Conservation (phyloP, 2,329 filamentous ascomycete species). For the Harringtonia aguacate region DNA sequence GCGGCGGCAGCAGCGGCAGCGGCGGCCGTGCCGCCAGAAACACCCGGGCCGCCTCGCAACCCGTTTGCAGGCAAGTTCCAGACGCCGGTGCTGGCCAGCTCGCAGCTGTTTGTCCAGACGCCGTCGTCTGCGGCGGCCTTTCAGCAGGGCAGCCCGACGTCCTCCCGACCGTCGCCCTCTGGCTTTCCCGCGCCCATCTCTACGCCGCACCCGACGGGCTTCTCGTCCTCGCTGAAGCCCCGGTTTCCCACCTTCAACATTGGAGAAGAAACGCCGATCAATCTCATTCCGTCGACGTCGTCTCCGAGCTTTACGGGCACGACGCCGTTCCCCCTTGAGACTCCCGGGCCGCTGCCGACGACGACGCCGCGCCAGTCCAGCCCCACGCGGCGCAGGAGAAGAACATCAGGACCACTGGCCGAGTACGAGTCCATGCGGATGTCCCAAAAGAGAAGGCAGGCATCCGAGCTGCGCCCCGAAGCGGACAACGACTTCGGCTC, state of each 20-base stretch:
- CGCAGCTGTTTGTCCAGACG: slow-evolving; percentile 45
- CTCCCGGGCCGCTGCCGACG: not conserved
- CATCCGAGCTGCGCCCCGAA: slow-evolving; percentile 7
- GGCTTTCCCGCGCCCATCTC: slow-evolving; percentile 30
- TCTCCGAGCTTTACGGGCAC: slow-evolving; percentile 2
- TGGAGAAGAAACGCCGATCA: slow-evolving; percentile 1
- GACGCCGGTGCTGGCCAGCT: slow-evolving; percentile 25
- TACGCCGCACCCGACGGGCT: slow-evolving; percentile 31
- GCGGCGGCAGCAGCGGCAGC: not conserved
- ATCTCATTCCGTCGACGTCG: not conserved
- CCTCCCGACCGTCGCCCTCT: slow-evolving; percentile 44
- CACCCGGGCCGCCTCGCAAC: slow-evolving; percentile 36
- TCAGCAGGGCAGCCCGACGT: slow-evolving; percentile 41
- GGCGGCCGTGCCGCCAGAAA: slow-evolving; percentile 26
- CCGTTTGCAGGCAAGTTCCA: slow-evolving; percentile 31
- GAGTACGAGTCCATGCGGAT: slow-evolving; percentile 35
- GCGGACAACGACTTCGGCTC: slow-evolving; percentile 13
- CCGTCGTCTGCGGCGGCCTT: slow-evolving; percentile 43
- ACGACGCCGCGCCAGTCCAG: not conserved
- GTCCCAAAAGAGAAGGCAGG: slow-evolving; percentile 29
- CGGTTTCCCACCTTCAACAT: slow-evolving; percentile 14
- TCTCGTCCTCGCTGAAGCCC: slow-evolving; percentile 38
- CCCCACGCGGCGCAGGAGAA: not conserved
- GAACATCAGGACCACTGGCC: slow-evolving; percentile 21
- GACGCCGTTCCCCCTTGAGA: not conserved